Evolutionary conservation across 768 basidiomycete genomes (phyloP).

Genomic region (Mycena galericulata): DNA sequence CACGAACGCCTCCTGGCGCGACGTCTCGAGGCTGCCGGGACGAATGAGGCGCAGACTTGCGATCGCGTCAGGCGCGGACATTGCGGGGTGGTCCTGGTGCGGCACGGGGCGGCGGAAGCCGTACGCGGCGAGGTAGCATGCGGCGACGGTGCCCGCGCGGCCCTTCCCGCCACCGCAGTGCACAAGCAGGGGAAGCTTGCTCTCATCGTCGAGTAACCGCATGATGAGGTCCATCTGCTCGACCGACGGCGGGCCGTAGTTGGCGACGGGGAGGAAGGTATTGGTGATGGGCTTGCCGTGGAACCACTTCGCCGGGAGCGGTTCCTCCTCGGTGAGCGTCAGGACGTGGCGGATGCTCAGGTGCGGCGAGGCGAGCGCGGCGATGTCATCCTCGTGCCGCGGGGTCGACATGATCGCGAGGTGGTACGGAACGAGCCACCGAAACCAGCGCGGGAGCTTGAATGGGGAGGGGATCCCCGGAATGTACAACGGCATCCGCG

Average conservation of each 20-base stretch:
- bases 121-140: slow-evolving; percentile 69
- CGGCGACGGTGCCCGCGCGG: slow-evolving; percentile 70
- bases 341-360: slow-evolving; percentile 70
- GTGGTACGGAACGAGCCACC: slow-evolving; percentile 71
- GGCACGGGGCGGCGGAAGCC: slow-evolving; percentile 61
- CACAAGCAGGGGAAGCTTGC: slow-evolving; percentile 62
- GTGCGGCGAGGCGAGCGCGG: slow-evolving; percentile 54
- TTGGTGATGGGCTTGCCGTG: slow-evolving; percentile 55
- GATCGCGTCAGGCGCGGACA: slow-evolving; percentile 64
- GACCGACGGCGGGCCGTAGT: slow-evolving; percentile 65
- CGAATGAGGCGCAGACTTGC: slow-evolving; percentile 59
- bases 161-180: slow-evolving; percentile 77
- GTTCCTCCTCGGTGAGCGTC: slow-evolving; percentile 69
- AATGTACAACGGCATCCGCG: slow-evolving; percentile 56
- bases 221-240: slow-evolving; percentile 73
- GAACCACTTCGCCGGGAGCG: slow-evolving; percentile 63
- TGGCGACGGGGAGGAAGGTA: slow-evolving; percentile 67
- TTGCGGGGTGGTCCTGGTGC: slow-evolving; percentile 57
- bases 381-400: slow-evolving; percentile 61
- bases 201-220: slow-evolving; percentile 55
- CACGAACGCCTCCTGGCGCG: slow-evolving; percentile 68
- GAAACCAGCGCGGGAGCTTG: slow-evolving; percentile 68
- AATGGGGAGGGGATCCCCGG: slow-evolving; percentile 42
- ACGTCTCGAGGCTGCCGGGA: slow-evolving; percentile 69
- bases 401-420: slow-evolving; percentile 74